A percentile compares a stretch with the other conserved stretches of the same genome.
Conservation (phyloP, 805 yeast genomes). For the Metschnikowia amazonensis region DNA sequence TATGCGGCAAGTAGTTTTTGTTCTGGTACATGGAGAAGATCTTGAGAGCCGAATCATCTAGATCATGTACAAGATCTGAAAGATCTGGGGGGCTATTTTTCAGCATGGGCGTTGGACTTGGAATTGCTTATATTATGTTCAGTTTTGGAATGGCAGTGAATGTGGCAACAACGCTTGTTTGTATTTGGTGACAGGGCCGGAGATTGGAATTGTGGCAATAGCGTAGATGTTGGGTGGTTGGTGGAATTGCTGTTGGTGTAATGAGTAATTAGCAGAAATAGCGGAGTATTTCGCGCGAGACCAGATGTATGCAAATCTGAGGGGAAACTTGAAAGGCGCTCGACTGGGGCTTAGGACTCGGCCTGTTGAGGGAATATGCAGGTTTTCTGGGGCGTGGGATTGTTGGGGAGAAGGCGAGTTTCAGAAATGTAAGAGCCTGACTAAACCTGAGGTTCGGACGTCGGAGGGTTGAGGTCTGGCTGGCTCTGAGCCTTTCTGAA, state of each 20-base stretch:
- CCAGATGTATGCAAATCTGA: not conserved
- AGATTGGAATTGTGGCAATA: too few relatives aligned
- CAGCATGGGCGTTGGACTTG: not conserved
- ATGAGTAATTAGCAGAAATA: not conserved
- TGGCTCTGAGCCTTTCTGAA: too few relatives aligned
- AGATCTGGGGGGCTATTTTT: conserved; percentile 4
- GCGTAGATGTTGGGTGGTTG: not conserved
- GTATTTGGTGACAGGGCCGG: too few relatives aligned
- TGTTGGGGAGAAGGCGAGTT: too few relatives aligned
- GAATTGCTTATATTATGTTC: too few relatives aligned
- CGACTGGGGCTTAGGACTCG: not conserved
- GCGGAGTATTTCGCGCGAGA: conserved; percentile 6
- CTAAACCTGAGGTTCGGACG: too few relatives aligned
- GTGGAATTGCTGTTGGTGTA: not conserved
- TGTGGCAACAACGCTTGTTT: too few relatives aligned
- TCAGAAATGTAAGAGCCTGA: too few relatives aligned
- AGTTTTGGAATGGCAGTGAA: too few relatives aligned
- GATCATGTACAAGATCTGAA: conserved; percentile 28
- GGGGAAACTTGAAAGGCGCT: not conserved
- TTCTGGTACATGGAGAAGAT: conserved; percentile 41
- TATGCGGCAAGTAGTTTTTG: conserved; percentile 41
- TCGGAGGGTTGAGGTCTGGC: too few relatives aligned
- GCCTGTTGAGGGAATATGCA: too few relatives aligned
- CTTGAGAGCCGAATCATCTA: conserved; percentile 34
- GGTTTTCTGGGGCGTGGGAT: too few relatives aligned